Evolutionary conservation across 2,329 filamentous ascomycete species (phyloP).

Genomic region (Penicillium hesseltinei): DNA sequence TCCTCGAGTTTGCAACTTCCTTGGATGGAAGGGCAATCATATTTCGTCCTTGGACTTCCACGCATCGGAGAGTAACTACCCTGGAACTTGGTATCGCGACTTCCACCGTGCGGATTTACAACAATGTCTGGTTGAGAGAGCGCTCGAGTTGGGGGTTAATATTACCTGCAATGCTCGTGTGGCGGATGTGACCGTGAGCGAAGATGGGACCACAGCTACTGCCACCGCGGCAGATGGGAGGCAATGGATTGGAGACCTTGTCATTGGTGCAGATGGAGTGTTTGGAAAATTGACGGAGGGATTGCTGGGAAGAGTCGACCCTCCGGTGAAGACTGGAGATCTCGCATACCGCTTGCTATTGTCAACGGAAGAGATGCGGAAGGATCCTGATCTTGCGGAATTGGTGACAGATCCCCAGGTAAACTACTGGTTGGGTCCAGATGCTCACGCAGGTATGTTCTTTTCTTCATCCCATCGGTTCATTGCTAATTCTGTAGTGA

Average conservation of each 20-base stretch:
- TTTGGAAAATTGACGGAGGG: slow-evolving; percentile 42
- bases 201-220: slow-evolving; percentile 36
- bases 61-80: slow-evolving; percentile 40
- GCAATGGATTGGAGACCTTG: slow-evolving; percentile 24
- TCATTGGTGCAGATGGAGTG: slow-evolving; percentile 30
- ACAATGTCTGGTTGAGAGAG: slow-evolving; percentile 47
- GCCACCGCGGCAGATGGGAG: slow-evolving; percentile 33
- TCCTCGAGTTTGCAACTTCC: slow-evolving; percentile 49
- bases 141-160: slow-evolving; percentile 49
- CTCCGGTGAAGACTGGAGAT: slow-evolving; percentile 54
- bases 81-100: slow-evolving; percentile 49
- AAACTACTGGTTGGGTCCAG: slow-evolving; percentile 56
- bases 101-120: slow-evolving; percentile 57
- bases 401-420: slow-evolving; percentile 51
- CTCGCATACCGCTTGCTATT: slow-evolving; percentile 56
- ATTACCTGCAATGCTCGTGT: slow-evolving; percentile 49
- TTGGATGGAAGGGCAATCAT: slow-evolving; percentile 53
- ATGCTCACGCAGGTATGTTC: slow-evolving; percentile 45
- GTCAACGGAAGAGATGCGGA: slow-evolving; percentile 48
- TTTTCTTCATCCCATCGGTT: not conserved
- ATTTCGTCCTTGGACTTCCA: slow-evolving; percentile 52
- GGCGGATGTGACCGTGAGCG: slow-evolving; percentile 38
- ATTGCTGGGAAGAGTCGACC: slow-evolving; percentile 46
- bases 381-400: slow-evolving; percentile 46
- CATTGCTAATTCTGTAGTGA: slow-evolving; percentile 37